Conservation (phyloP, 1,284 basidiomycete species). For the Sanghuangporus baumii region DNA sequence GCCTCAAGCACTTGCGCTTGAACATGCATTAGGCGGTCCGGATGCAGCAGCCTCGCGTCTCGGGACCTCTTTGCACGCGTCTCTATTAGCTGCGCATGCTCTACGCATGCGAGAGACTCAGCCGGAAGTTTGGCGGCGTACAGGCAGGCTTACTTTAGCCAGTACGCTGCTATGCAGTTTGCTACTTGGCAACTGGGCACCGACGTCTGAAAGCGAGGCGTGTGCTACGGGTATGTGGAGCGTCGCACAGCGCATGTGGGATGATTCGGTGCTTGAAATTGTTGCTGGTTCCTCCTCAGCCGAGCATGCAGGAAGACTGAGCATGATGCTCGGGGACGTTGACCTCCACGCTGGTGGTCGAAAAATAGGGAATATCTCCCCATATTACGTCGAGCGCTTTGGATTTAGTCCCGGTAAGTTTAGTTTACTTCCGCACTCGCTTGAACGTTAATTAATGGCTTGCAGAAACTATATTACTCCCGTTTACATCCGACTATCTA, state of each 20-base stretch:
- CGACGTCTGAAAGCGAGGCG: conserved; percentile 70
- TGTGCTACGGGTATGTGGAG: conserved; percentile 73
- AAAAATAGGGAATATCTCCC: conserved; percentile 58
- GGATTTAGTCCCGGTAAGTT: conserved; percentile 68
- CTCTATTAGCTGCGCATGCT: conserved; percentile 64
- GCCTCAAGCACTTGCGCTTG: conserved; percentile 65
- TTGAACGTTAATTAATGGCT: conserved; percentile 14
- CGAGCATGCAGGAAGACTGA: conserved; percentile 63
- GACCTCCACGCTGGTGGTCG: conserved; percentile 53
- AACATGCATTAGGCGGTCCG: conserved; percentile 67
- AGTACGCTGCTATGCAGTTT: conserved; percentile 68
- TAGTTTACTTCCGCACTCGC: not conserved
- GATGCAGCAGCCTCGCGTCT: conserved; percentile 70
- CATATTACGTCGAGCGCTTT: conserved; percentile 73
- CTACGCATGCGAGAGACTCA: conserved; percentile 65
- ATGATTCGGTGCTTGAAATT: conserved; percentile 69
- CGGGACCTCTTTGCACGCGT: conserved; percentile 62
- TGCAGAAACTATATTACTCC: conserved; percentile 63
- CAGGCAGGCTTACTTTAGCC: conserved; percentile 63
- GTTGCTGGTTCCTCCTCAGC: conserved; percentile 53
- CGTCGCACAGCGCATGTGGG: conserved; percentile 62
- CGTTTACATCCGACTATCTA: conserved; percentile 71
- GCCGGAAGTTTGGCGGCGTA: conserved; percentile 69
- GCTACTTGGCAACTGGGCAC: conserved; percentile 63
- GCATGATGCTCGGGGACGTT: conserved; percentile 72